phyloP scores from a whole-genome alignment of 116 monocot genomes.

The Iris pallida region DNA sequence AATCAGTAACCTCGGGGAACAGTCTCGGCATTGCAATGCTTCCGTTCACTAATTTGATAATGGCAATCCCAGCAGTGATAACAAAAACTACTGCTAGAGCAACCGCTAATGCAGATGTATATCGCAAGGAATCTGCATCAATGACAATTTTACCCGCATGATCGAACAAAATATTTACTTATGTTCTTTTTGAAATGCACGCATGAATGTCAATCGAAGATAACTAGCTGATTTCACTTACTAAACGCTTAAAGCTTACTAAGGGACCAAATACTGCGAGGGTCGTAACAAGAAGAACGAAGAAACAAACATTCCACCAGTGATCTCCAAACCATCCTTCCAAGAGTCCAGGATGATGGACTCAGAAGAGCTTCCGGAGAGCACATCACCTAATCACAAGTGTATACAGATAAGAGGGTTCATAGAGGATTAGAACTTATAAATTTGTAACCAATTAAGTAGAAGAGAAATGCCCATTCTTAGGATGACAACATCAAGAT shows the following conservation, averaged over 20 bases:
- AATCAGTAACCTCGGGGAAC: conserved; percentile 14
- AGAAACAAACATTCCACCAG: conserved; percentile 41
- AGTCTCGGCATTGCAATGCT: conserved; percentile 18
- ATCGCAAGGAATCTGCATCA: conserved; percentile 25
- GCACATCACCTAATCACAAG: conserved; percentile 39
- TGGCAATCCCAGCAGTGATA: conserved; percentile 23
- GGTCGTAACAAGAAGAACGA: conserved; percentile 22
- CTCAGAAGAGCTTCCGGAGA: conserved; percentile 34
- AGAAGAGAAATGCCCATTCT: too few relatives aligned
- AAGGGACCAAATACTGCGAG: conserved; percentile 36
- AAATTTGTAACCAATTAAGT: too few relatives aligned
- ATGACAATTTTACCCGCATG: too few relatives aligned
- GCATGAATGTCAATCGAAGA: not conserved
- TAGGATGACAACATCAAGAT: too few relatives aligned
- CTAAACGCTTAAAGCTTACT: conserved; percentile 34
- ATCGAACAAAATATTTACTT: not conserved
- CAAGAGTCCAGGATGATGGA: conserved; percentile 34
- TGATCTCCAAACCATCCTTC: conserved; percentile 49
- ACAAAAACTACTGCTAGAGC: conserved; percentile 19
- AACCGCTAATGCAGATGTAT: conserved; percentile 19
- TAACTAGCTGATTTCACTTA: conserved; percentile 3
- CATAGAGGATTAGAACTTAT: too few relatives aligned
- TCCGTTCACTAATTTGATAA: conserved; percentile 24
- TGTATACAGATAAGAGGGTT: not conserved
- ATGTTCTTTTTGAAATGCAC: not conserved